Conservation (phyloP, 345 rosid genomes). For the Reutealis trisperma region DNA sequence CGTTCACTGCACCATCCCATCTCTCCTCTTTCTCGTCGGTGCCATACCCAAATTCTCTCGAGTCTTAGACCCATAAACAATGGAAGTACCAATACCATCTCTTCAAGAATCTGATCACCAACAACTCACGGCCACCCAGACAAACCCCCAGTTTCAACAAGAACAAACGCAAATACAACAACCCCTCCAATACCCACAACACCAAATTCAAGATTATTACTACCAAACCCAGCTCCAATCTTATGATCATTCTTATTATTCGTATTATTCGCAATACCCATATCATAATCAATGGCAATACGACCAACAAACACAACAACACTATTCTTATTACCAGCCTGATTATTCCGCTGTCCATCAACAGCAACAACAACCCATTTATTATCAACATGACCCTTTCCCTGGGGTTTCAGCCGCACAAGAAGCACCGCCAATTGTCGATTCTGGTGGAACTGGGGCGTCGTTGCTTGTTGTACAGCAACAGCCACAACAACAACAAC, state of each 20-base stretch:
- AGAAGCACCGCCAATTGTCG: not conserved
- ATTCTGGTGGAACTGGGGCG: slow-evolving; percentile 9
- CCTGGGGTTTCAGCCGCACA: not conserved
- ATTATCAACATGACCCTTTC: not conserved
- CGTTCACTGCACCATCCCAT: no score
- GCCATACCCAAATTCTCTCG: no score
- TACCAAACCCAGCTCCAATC: slow-evolving; percentile 19
- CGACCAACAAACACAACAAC: slow-evolving; percentile 7
- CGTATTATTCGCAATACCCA: slow-evolving; percentile 10
- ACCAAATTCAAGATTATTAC: slow-evolving; percentile 15
- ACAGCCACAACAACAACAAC: slow-evolving; percentile 19
- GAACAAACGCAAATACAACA: not conserved
- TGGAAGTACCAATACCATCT: not conserved
- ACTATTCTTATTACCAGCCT: slow-evolving; percentile 8
- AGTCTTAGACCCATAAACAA: not conserved
- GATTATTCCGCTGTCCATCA: not conserved
- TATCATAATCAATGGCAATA: slow-evolving; percentile 13
- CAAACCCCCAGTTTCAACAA: not conserved
- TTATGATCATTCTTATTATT: slow-evolving; percentile 14
- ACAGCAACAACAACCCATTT: not conserved
- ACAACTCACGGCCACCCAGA: not conserved
- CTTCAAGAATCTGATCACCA: not conserved
- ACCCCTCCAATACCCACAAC: not conserved
- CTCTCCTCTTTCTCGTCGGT: no score
- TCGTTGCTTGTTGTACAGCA: not conserved